phyloP scores from a whole-genome alignment of 2,329 filamentous ascomycete genomes.

The Fusarium mangiferae region DNA sequence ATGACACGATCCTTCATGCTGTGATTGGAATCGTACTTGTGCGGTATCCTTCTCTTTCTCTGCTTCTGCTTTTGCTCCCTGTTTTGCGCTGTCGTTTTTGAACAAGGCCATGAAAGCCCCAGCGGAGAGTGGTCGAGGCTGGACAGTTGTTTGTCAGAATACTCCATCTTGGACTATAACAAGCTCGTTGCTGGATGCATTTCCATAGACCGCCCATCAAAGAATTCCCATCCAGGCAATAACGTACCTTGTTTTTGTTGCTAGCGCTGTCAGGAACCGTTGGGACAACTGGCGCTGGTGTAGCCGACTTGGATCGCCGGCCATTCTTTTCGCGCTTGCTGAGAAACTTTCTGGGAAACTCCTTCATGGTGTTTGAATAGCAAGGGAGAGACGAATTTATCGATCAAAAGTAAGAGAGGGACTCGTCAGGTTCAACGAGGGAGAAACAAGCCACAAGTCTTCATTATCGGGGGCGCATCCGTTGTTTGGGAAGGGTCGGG shows the following conservation, averaged over 20 bases:
- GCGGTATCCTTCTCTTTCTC: constrained; percentile 59
- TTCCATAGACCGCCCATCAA: neutral
- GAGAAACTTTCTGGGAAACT: constrained; percentile 72
- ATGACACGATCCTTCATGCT: constrained; percentile 6
- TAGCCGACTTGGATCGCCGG: constrained; percentile 65
- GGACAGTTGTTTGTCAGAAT: constrained; percentile 28
- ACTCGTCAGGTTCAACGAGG: constrained; percentile 49
- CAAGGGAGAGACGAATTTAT: neutral
- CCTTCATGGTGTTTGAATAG: constrained; percentile 58
- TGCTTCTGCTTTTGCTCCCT: constrained; percentile 54
- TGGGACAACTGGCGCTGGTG: constrained; percentile 60
- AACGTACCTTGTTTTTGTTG: constrained; percentile 59
- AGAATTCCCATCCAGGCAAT: neutral
- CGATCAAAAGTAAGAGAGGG: constrained; percentile 17
- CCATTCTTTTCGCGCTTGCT: constrained; percentile 75
- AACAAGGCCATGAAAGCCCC: constrained; percentile 73
- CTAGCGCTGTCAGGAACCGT: constrained; percentile 16
- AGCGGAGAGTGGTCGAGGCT: constrained; percentile 64
- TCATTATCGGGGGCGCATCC: constrained; percentile 47
- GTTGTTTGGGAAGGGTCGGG: constrained; percentile 24
- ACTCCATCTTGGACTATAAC: neutral
- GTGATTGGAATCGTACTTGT: constrained; percentile 47
- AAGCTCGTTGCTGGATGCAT: neutral
- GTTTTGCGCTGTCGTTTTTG: constrained; percentile 67
- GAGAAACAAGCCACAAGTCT: constrained; percentile 41